A percentile compares a stretch with the other conserved stretches of the same genome.
Conservation (phyloP, 495 filamentous ascomycete genomes). For the Jackrogersella minutella region DNA sequence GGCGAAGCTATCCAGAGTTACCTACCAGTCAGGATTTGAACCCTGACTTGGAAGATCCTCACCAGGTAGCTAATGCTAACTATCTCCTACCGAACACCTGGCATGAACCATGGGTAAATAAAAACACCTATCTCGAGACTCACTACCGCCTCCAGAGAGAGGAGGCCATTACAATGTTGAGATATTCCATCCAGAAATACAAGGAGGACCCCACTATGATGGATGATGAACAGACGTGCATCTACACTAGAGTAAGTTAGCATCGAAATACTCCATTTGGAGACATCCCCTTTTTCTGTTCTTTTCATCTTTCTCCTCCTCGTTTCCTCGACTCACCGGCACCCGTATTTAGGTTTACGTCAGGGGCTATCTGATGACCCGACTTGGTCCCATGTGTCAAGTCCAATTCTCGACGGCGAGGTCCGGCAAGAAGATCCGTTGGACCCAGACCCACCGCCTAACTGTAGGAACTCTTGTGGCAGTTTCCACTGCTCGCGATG, state of each 20-base stretch:
- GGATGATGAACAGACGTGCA: slow-evolving; percentile 64
- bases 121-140: slow-evolving; percentile 63
- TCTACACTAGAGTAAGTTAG: slow-evolving; percentile 76
- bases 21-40: slow-evolving; percentile 53
- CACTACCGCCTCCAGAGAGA: slow-evolving; percentile 74
- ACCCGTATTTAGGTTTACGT: slow-evolving; percentile 66
- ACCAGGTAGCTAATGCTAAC: slow-evolving; percentile 44
- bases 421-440: slow-evolving; percentile 73
- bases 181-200: slow-evolving; percentile 63
- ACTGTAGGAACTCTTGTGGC: slow-evolving; percentile 75
- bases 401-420: slow-evolving; percentile 75
- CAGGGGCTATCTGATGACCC: slow-evolving; percentile 66
- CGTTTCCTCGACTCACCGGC: slow-evolving; percentile 9
- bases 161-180: slow-evolving; percentile 66
- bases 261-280: neutral
- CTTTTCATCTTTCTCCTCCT: too few relatives aligned
- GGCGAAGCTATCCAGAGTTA: slow-evolving; percentile 55
- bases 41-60: slow-evolving; percentile 42
- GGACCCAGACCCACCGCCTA: slow-evolving; percentile 79
- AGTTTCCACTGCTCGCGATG: slow-evolving; percentile 68
- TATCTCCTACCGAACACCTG: slow-evolving; percentile 51
- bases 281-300: too few relatives aligned
- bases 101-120: slow-evolving; percentile 51
- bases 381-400: slow-evolving; percentile 68
- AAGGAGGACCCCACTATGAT: slow-evolving; percentile 55